A percentile compares a stretch with the other conserved stretches of the same genome.
These are phyloP conservation scores for Seiridium unicorne DNA, from an alignment of 2,329 filamentous ascomycete genomes.

Conservation along the genomic window DNA sequence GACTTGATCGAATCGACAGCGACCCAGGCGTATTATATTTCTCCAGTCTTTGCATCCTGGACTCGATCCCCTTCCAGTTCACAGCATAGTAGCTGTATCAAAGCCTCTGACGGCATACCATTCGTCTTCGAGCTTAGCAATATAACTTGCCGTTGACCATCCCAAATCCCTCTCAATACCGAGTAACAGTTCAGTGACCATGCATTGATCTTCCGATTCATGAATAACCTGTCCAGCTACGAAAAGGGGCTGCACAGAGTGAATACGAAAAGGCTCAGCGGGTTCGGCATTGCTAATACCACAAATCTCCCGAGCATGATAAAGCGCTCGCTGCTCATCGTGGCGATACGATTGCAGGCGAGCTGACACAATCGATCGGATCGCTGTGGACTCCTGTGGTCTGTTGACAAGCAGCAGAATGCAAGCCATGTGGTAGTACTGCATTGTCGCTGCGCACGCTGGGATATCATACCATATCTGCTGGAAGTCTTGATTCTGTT, in stretches of 20 bases:
- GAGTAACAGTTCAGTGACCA: not conserved
- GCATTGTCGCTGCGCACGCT: slow-evolving; percentile 65
- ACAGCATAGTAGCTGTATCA: too few species aligned
- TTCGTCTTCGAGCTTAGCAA: not conserved
- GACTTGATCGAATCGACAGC: too few species aligned
- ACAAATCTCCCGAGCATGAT: slow-evolving; percentile 60
- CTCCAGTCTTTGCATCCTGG: too few species aligned
- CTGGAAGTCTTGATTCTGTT: slow-evolving; percentile 44
- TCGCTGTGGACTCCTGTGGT: slow-evolving; percentile 51
- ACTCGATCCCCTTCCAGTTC: too few species aligned
- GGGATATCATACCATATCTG: slow-evolving; percentile 64
- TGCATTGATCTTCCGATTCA: slow-evolving; percentile 40
- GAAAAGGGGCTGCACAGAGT: slow-evolving; percentile 58
- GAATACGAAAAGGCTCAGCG: slow-evolving; percentile 54
- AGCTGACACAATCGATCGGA: slow-evolving; percentile 48
- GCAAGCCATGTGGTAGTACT: slow-evolving; percentile 63
- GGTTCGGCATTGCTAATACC: slow-evolving; percentile 57
- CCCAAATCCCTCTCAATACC: not conserved
- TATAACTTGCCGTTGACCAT: not conserved
- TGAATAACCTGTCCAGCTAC: slow-evolving; percentile 61
- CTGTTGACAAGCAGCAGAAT: slow-evolving; percentile 61
- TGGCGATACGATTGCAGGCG: slow-evolving; percentile 55
- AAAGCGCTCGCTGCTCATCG: slow-evolving; percentile 52
- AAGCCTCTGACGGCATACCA: not conserved
- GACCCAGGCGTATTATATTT: too few species aligned